Evolutionary conservation across 352 stramenopile species (phyloP), one percentile per base, ranked within the genome.

Genomic region (Halophytophthora batemanensis): DNA sequence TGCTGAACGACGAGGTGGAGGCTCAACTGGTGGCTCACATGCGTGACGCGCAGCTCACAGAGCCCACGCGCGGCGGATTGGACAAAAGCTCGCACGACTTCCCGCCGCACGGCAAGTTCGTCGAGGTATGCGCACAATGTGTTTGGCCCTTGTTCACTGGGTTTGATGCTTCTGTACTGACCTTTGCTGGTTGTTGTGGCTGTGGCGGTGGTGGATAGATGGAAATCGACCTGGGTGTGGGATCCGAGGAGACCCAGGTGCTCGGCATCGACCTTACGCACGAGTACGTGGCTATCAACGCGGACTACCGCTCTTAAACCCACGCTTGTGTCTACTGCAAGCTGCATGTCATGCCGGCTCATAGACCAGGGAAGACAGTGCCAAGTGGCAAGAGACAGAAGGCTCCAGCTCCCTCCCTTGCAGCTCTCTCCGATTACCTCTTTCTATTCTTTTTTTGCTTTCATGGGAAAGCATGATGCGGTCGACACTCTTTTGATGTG

Each of bases 221-320:
- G 59, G 84, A 96, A 17, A 82, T 99, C 43, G 90, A 98, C 59
- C 77, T 99, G 57, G 86, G 83, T n/a, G 71, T 92, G 40, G 87
- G 84, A 23, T 81, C 74, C n/a, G 74, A 86, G 44, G 64, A 83
- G 53, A 80, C 82, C 15, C 84, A 86, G 44, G 93, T 99, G 10
- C 75, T 98, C 28, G 97, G 97, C 40, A 98, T 96, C 64, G 97
- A 99, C 65, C 79, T 99, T 57, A 99, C 96, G 36, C 87, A 98
- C 68, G 96, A 98, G 74, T 99, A 99, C 63, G 96, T 99, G 31
- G 79, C 87, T 31, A 97, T 99, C 59, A 99, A 99, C 77, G 97
- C 96, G 43, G 96, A 99, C 66, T 99, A 99, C 68, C 87, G 97
- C 40, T 98, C 93, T 69, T 99, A 94, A 65, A 12, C 15, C 25